Evolutionary conservation across 2,329 filamentous ascomycete genomes (phyloP).

Genomic region (Teratosphaeria viscida): DNA sequence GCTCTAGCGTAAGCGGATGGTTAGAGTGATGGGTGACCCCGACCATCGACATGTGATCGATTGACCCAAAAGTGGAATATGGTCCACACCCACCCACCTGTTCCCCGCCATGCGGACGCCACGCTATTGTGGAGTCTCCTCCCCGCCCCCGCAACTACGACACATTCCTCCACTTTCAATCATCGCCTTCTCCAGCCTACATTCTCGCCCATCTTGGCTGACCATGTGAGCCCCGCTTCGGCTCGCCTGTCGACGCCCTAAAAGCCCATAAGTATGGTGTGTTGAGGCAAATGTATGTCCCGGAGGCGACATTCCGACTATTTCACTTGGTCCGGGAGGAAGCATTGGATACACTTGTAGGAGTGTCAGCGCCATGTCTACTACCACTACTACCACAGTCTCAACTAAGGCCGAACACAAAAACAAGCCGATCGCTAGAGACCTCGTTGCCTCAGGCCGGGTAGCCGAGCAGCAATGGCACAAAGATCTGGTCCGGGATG

Average conservation of each 20-base stretch:
- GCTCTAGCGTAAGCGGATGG: too few species aligned
- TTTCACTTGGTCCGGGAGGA: too few species aligned
- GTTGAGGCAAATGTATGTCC: neutral
- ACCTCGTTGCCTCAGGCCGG: neutral
- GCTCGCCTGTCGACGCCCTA: neutral
- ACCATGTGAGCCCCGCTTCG: neutral
- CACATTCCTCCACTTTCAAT: neutral
- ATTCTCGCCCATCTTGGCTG: neutral
- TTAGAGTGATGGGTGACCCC: neutral
- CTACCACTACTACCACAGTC: neutral
- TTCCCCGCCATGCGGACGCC: too few species aligned
- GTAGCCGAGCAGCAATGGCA: conserved; percentile 16
- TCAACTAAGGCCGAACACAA: neutral
- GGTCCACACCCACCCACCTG: too few species aligned
- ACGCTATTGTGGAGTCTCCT: too few species aligned
- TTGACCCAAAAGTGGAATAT: too few species aligned
- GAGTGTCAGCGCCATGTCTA: neutral
- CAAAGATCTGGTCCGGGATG: conserved; percentile 28
- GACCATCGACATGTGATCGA: neutral
- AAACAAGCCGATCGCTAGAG: neutral
- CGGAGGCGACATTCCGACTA: too few species aligned
- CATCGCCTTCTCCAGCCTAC: neutral
- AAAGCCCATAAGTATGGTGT: neutral
- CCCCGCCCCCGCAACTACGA: neutral
- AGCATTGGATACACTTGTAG: neutral